Percentiles rank a stretch among this genome's conserved stretches.
phyloP scores from a whole-genome alignment of 345 rosid species.

The Eucalyptus albens region DNA sequence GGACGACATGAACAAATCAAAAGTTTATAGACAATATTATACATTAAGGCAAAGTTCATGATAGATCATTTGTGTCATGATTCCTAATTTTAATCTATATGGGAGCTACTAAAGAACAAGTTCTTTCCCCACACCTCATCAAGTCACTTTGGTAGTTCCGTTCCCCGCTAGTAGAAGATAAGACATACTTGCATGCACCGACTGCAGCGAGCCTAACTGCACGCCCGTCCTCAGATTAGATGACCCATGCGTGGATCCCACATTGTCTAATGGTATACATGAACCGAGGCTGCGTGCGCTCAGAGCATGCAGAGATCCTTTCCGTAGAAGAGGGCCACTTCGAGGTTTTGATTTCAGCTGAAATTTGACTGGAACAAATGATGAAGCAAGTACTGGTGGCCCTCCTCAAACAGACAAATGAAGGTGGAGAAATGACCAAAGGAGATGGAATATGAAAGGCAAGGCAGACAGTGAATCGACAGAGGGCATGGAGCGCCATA shows the following conservation, averaged over 20 bases:
- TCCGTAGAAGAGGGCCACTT: neutral
- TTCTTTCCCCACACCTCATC: neutral
- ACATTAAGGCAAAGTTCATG: neutral
- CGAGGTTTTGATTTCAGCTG: neutral
- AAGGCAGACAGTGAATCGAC: neutral
- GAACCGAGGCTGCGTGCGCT: neutral
- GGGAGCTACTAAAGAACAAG: neutral
- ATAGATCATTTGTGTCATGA: neutral
- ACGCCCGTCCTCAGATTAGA: neutral
- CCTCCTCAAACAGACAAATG: neutral
- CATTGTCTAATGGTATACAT: neutral
- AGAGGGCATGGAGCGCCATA: neutral
- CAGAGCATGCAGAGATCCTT: neutral
- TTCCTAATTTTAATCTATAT: neutral
- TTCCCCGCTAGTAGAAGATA: neutral
- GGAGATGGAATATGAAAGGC: neutral
- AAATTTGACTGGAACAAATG: neutral
- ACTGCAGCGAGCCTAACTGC: neutral
- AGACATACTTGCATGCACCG: neutral
- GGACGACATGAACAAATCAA: neutral
- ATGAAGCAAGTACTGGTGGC: neutral
- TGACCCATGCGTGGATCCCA: neutral
- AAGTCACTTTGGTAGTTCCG: neutral
- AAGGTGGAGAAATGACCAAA: neutral
- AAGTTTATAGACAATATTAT: rapidly evolving